Base-by-base conservation (phyloP, 345 rosid species). In the Combretum micranthum region DNA sequence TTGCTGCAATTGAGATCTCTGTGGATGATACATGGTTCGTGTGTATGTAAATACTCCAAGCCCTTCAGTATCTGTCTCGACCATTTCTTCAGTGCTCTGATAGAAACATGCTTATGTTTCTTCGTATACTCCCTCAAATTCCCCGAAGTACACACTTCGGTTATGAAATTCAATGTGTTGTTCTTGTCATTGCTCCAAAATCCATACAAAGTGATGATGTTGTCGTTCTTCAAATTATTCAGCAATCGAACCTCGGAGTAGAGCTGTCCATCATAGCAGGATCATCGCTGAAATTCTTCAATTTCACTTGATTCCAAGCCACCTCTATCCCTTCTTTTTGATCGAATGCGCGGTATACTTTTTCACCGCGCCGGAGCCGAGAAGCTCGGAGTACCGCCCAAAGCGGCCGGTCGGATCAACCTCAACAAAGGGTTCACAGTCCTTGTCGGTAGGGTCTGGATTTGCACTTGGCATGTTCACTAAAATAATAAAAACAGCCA, bases 1-100 rank as follows among this genome's bases (percentile, higher is more conserved):
- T 90, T 90, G 80, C 95, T 85, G 69, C 97, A 90, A 60, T 90
- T 90, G 64, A 90, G 86, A 69, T 90, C 97, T 67, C 97, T 77
- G n/a, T 90, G 97, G 49, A 87, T 87, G 67, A 90, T 68, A 42
- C 95, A 87, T 39, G 97, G 97, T 50, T 90, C 88, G 15, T 81
- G 88, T 0, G 83, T 80, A 57, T 87, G 97, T 74, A 87, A 70
- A 62, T 87, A 85, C 47, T 83, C 66, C 84, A 90, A 69, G 7
- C 95, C 97, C 25, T 69, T 81, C 64, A 90, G 62, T 52, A 90
- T 78, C 80, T 90, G 97, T 70, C 69, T 87, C 0, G 93, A 84
- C 97, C 97, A 90, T 61, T 87, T 90, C 84, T 87, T 90, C 62
- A 90, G 60, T 2, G 97, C 97, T 59, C 78, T 87, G 73, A 83